Percentiles rank a stretch among this genome's conserved stretches.
Evolutionary conservation across 179 eudicot genomes (phyloP).

Genomic region (Spergularia azorica): DNA sequence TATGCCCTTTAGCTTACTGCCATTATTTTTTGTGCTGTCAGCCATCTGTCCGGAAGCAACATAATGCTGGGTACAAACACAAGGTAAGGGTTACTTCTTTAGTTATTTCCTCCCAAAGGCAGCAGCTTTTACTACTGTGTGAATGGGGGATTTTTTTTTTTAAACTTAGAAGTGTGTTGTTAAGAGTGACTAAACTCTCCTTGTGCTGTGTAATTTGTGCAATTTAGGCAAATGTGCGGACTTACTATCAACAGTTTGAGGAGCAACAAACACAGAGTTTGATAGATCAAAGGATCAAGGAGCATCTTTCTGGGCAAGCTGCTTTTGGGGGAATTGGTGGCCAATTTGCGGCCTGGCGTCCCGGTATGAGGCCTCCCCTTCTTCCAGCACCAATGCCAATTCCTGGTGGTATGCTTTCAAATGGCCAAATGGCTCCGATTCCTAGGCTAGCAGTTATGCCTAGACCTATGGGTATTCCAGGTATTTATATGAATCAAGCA

Average conservation of each 20-base stretch:
- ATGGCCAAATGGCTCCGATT: constrained; percentile 34
- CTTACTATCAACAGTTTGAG: constrained; percentile 49
- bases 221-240: constrained; percentile 46
- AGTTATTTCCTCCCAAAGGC: neutral
- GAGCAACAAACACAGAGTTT: constrained; percentile 56
- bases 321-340: constrained; percentile 40
- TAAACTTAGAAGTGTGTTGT: too few species aligned
- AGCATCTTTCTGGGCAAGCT: constrained; percentile 49
- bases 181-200: neutral
- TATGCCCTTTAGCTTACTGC: constrained; percentile 18
- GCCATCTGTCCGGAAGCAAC: constrained; percentile 55
- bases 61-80: constrained; percentile 51
- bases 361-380: constrained; percentile 42
- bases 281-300: constrained; percentile 53
- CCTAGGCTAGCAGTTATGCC: constrained; percentile 43
- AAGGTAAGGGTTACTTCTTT: constrained; percentile 32
- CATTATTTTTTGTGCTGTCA: constrained; percentile 9
- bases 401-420: constrained; percentile 34
- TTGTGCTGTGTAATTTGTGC: neutral
- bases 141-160: too few species aligned
- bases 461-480: constrained; percentile 41
- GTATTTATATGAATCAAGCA: constrained; percentile 22
- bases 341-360: constrained; percentile 43
- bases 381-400: constrained; percentile 43
- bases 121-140: neutral